Evolutionary conservation across 345 rosid genomes (phyloP).

Genomic region (Citrus maxima): DNA sequence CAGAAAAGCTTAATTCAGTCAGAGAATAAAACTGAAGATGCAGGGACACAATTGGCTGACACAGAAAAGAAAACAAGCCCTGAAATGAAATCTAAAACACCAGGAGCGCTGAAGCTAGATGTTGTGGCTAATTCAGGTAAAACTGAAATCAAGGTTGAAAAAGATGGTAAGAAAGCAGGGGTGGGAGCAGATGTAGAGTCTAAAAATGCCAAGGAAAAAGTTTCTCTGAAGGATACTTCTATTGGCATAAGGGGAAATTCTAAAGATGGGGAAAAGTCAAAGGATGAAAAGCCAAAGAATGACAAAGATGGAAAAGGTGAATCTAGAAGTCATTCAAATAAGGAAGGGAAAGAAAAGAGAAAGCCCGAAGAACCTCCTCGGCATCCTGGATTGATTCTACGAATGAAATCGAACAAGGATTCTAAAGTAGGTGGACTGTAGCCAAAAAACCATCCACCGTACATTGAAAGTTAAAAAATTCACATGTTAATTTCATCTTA

Average conservation of each 20-base stretch:
- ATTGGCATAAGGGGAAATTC: conserved; percentile 40
- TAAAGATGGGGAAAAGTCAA: conserved; percentile 32
- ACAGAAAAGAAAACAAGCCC: conserved; percentile 23
- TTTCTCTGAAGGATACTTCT: conserved; percentile 29
- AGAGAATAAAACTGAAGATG: conserved; percentile 22
- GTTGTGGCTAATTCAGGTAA: conserved; percentile 32
- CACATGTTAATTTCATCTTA: conserved; percentile 1
- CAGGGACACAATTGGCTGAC: conserved; percentile 32
- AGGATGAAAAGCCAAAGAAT: conserved; percentile 46
- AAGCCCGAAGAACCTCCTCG: conserved; percentile 76
- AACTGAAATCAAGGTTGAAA: conserved; percentile 27
- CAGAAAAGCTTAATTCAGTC: conserved; percentile 29
- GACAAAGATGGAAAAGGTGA: conserved; percentile 48
- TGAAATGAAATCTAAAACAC: conserved; percentile 26
- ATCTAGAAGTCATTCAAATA: conserved; percentile 35
- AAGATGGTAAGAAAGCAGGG: conserved; percentile 49
- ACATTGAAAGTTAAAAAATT: conserved; percentile 2
- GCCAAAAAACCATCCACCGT: not conserved
- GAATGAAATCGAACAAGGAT: conserved; percentile 56
- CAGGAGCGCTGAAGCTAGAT: conserved; percentile 40
- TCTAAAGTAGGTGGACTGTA: conserved; percentile 55
- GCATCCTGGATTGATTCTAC: conserved; percentile 78
- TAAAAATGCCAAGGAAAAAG: conserved; percentile 39
- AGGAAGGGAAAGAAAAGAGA: conserved; percentile 64
- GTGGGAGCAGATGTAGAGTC: conserved; percentile 35